Evolutionary conservation across 2,329 filamentous ascomycete species (phyloP), one percentile per base, ranked within the genome.

Genomic region (Microdochium trichocladiopsis): DNA sequence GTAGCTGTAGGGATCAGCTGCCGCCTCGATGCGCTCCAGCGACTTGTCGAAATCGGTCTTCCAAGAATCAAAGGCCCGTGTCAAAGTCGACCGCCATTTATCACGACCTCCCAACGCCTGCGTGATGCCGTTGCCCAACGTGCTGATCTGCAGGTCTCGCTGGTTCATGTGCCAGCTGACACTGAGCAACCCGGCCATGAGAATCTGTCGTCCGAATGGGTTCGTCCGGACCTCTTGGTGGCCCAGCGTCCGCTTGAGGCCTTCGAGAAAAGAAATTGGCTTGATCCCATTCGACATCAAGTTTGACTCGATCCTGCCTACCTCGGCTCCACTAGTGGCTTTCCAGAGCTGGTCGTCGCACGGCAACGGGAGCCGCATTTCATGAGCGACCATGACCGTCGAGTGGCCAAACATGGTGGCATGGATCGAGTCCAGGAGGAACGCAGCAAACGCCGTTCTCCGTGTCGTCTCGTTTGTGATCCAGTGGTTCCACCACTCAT

Each of bases 141-240:
- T 91, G 65, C 86, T 93, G 53, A 96, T 87, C 71, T 96, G 93
- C 14, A 96, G 79, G 66, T 97, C 94, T 63, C 93, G 83, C 67
- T 97, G 92, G 65, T 95, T 94, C 88, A 97, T 93, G 67, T 97
- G 93, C 90, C 91, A 97, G 63, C 88, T 94, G 25, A 97, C 90
- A 59, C 90, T 96, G 23, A 97, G 75, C 25, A 99, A 73, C 0
- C 94, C 94, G 1, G 93, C 88, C 91, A 97, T 97, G 50, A 99
- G 77, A 47, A 96, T 90, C 2, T 88, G 94, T 37, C 94, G 84
- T 1, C 93, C 94, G 64, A 97, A 99, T 0, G 90, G 87, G 66
- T 96, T 96, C 2, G 94, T 97, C 50, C 86, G 83, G 4, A 97
- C 92, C 52, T 83, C 84, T 56, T 93, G 83, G n/a, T 85, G 85